These are phyloP conservation scores for Kwoniella europaea DNA, from an alignment of 768 basidiomycete species.

Conservation along the genomic window DNA sequence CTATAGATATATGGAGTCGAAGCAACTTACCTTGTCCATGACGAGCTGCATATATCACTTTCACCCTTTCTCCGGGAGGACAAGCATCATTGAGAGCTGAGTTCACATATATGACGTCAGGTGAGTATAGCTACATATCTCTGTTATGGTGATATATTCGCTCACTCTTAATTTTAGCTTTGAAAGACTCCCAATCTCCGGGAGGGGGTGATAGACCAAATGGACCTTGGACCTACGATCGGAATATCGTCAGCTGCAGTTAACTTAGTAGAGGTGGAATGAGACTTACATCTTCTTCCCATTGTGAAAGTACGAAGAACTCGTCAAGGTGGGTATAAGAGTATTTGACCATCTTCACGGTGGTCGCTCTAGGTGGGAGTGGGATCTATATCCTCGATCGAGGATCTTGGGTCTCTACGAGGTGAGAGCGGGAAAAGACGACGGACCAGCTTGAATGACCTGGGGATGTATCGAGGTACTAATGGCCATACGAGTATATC, in stretches of 20 bases:
- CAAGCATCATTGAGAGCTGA: constrained; percentile 27
- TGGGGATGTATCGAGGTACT: no score
- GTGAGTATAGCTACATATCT: background rate
- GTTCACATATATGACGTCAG: background rate
- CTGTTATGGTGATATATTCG: background rate
- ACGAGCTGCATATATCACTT: constrained; percentile 39
- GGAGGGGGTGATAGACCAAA: constrained; percentile 31
- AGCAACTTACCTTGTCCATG: constrained; percentile 40
- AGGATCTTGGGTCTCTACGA: background rate
- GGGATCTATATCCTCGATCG: background rate
- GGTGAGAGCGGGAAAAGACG: no score
- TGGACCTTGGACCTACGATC: constrained; percentile 26
- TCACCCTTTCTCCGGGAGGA: constrained; percentile 29
- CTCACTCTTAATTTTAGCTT: constrained; percentile 27
- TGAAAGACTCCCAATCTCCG: constrained; percentile 32
- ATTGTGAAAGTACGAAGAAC: constrained; percentile 29
- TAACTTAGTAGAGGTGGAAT: background rate
- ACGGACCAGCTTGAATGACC: no score
- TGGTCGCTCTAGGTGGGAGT: background rate
- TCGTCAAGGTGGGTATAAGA: constrained; percentile 27
- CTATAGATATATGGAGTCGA: background rate
- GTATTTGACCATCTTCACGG: constrained; percentile 20
- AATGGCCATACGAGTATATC: no score
- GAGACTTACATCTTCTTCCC: constrained; percentile 32
- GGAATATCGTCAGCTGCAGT: background rate